These are phyloP conservation scores for Pyrrhoderma lamaoense DNA, from an alignment of 1,284 basidiomycete genomes.

Conservation along the genomic window DNA sequence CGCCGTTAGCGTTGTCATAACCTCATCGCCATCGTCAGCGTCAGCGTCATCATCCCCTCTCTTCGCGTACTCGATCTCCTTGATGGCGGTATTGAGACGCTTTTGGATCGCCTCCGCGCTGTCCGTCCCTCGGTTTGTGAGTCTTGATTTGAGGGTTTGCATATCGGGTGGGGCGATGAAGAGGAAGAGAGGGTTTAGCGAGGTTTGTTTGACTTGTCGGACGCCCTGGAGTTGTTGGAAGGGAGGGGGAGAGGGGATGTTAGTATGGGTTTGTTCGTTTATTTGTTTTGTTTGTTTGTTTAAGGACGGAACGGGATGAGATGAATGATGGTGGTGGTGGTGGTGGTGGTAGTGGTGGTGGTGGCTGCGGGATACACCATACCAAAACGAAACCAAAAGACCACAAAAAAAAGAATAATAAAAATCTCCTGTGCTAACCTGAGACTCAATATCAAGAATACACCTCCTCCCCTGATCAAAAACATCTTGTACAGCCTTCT, in stretches of 20 bases:
- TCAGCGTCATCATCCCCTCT: constrained; percentile 35
- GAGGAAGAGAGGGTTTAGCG: constrained; percentile 81
- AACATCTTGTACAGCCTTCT: constrained; percentile 55
- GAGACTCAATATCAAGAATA: constrained; percentile 95
- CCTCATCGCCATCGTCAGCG: no score
- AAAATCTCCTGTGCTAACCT: constrained; percentile 54
- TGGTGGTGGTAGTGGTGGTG: no score
- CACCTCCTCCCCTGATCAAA: constrained; percentile 64
- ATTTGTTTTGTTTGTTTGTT: no score
- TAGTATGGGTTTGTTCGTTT: not conserved
- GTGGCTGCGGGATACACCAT: no score
- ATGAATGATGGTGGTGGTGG: no score
- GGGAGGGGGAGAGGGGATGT: not conserved
- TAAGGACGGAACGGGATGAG: no score
- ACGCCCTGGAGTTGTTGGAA: constrained; percentile 60
- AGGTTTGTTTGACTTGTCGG: constrained; percentile 75
- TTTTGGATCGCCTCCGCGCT: constrained; percentile 66
- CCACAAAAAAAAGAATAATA: not conserved
- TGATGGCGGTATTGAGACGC: constrained; percentile 73
- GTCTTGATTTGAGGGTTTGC: constrained; percentile 55
- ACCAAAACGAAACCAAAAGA: no score
- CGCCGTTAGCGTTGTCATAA: no score
- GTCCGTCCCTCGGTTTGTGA: constrained; percentile 83
- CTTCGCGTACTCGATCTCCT: constrained; percentile 85
- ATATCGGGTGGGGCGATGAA: constrained; percentile 91